phyloP scores from a whole-genome alignment of 2,329 filamentous ascomycete genomes.

The Parafenestella ontariensis region DNA sequence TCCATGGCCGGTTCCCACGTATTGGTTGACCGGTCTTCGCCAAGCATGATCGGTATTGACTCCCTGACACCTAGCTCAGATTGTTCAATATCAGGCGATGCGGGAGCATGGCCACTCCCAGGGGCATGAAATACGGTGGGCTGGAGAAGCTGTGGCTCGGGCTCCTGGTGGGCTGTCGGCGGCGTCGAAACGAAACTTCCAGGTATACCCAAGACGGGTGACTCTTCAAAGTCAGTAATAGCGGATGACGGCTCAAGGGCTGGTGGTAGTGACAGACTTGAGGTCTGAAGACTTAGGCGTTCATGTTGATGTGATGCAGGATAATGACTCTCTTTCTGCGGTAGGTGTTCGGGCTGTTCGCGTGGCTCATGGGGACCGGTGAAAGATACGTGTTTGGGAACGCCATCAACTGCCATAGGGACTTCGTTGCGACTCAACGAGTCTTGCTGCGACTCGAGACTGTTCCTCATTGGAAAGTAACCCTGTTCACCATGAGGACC shows the following conservation, averaged over 20 bases:
- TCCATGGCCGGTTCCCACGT: constrained; percentile 16
- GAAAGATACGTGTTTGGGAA: constrained; percentile 2
- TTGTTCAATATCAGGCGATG: constrained; percentile 32
- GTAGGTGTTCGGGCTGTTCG: constrained; percentile 10
- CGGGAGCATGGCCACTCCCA: constrained; percentile 12
- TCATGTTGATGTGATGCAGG: constrained; percentile 17
- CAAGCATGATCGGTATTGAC: constrained; percentile 64
- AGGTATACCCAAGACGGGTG: constrained; percentile 71
- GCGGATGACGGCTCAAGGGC: constrained; percentile 43
- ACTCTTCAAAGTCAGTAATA: constrained; percentile 61
- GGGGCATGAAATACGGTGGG: constrained; percentile 36
- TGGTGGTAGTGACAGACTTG: constrained; percentile 34
- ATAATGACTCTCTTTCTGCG: constrained; percentile 13
- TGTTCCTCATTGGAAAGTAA: constrained; percentile 30
- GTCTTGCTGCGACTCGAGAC: constrained; percentile 19
- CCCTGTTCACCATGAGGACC: constrained; percentile 30
- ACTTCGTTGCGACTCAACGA: neutral
- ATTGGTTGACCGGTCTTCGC: constrained; percentile 42
- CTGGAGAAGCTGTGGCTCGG: constrained; percentile 36
- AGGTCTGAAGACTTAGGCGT: constrained; percentile 38
- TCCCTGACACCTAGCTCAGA: constrained; percentile 61
- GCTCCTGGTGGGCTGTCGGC: constrained; percentile 24
- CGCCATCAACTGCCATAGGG: constrained; percentile 1
- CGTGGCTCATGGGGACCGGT: neutral
- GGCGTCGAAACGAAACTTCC: constrained; percentile 62